Base-by-base conservation (phyloP, 768 basidiomycete species). In the Podaxis sp. region DNA sequence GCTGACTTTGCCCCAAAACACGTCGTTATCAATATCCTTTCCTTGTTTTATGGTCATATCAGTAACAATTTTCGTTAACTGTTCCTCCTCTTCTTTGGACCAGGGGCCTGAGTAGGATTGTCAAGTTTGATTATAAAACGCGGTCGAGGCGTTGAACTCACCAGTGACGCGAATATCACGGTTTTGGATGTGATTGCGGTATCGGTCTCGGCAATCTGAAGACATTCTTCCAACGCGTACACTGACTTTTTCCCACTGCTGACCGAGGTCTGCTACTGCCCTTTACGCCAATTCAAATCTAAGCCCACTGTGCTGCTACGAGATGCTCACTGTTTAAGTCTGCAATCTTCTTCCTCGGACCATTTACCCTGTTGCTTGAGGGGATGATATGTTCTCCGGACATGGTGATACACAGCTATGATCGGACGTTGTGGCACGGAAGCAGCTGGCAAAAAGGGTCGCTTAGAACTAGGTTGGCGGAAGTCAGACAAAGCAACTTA, bases 131-230 rank as follows among this genome's bases (percentile, higher is more conserved):
- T 17, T n/a, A 56, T 57, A 10, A 8, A 17, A 33, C 22, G 46
- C 7, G 10, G 20, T 24, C 10, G 26, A 36, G n/a, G n/a, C 36
- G 46, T 60, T 46, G 22, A 36, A 70, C 78, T 28, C 65, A 82
- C 91, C 91, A 56, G 76, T 76, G 6, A 81, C 69, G n/a, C 90
- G 85, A 12, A 82, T 77, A 24, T 88, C 87, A 15, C 85, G 82
- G 66, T 88, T 83, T 20, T 85, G 79, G 30, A 95, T 82, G 67
- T 95, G 90, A 71, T 95, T 95, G 57, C 93, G 87, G 74, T 88
- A 94, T 59, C 93, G 83, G 74, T 95, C 93, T 10, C 93, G 83
- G 73, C 93, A 95, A 71, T 95, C 93, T 2, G 87, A 78, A 17
- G 89, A 85, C 82, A 85, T 87, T 48, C 93, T 82, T 26, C 90